These are phyloP conservation scores for Phytophthora macrochlamydospora DNA, from an alignment of 352 stramenopile genomes.

Conservation along the genomic window DNA sequence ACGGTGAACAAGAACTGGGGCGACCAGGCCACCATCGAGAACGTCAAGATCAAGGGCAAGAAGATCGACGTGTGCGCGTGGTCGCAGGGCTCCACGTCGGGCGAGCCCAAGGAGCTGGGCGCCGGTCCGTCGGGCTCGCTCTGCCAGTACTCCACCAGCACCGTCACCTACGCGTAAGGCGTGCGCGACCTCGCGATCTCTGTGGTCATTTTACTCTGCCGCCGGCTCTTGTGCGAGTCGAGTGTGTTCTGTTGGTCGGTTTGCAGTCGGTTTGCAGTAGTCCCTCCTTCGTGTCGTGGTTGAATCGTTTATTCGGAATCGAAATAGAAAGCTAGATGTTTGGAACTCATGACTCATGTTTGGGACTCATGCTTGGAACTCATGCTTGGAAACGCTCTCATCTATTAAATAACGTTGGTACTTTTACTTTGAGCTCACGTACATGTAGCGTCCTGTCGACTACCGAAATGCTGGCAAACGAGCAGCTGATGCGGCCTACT, in stretches of 20 bases:
- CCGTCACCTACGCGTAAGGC: not conserved
- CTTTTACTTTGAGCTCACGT: too few species aligned
- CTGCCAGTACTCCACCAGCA: slow-evolving; percentile 9
- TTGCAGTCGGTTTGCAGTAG: too few species aligned
- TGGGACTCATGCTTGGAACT: too few species aligned
- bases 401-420: too few species aligned
- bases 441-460: too few species aligned
- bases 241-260: not conserved
- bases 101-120: not conserved
- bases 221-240: not conserved
- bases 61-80: not conserved
- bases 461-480: too few species aligned
- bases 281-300: not conserved
- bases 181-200: not conserved
- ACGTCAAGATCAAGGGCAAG: not conserved
- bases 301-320: not conserved
- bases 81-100: not conserved
- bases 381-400: too few species aligned
- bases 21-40: not conserved
- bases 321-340: not conserved
- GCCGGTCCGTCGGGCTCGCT: not conserved
- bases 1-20: slow-evolving; percentile 2
- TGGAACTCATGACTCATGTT: not conserved
- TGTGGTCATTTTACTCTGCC: not conserved
- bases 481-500: too few species aligned